Conservation (phyloP, 805 yeast genomes). For the Starmera amethionina region DNA sequence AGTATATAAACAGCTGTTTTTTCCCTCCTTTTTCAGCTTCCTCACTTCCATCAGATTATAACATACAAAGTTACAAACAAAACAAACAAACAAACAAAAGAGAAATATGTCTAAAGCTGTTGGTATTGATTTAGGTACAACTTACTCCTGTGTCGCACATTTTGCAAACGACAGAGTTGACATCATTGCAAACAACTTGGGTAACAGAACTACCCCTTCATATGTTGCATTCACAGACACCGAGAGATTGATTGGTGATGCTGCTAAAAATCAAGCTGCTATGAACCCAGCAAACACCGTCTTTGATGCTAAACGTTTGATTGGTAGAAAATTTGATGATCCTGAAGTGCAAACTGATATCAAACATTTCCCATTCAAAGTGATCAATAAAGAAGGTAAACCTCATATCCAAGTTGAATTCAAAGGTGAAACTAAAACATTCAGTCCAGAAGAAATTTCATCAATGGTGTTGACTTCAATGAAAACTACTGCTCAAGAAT, state of each 20-base stretch:
- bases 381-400: constrained; percentile 71
- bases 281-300: constrained; percentile 92
- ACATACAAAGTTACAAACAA: not conserved
- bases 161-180: constrained; percentile 82
- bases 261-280: constrained; percentile 98
- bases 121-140: constrained; percentile 94
- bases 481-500: constrained; percentile 89
- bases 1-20: not conserved
- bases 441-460: constrained; percentile 92
- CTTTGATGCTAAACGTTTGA: constrained; percentile 92
- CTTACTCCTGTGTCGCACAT: constrained; percentile 96
- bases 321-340: constrained; percentile 76
- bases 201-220: constrained; percentile 97
- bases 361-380: constrained; percentile 84
- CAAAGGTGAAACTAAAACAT: constrained; percentile 78
- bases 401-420: constrained; percentile 82
- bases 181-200: constrained; percentile 94
- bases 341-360: constrained; percentile 69
- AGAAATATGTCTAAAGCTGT: constrained; percentile 44
- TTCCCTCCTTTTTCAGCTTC: not conserved
- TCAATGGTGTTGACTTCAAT: constrained; percentile 88
- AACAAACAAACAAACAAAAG: not conserved
- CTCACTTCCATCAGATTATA: not conserved
- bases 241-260: constrained; percentile 94
- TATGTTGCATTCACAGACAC: constrained; percentile 94